Evolutionary conservation across 352 stramenopile species (phyloP), one percentile per base, ranked within the genome.

Genomic region (Pythium dissotocum): DNA sequence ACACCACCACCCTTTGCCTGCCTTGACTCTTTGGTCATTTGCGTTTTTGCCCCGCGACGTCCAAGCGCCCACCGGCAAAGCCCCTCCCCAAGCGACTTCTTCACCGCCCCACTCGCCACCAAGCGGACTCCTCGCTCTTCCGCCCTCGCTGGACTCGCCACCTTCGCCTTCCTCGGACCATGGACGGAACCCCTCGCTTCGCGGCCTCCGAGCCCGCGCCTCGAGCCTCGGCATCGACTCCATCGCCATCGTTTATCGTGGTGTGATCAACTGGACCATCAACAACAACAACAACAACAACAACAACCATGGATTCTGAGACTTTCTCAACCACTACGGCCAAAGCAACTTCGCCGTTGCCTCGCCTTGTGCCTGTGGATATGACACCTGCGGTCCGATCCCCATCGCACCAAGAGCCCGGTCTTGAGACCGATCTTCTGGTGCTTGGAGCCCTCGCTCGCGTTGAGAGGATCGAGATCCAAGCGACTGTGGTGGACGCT

Each of bases 271-370:
- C 36, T 42, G 51, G 9, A n/a, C n/a, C 55, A 61, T 36, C 55
- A 61, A 10, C 55, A 63, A n/a, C 58, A 21, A 56, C 42, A 63
- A n/a, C 58, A 21, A 56, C 42, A 33, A 57, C 42, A 33, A 64
- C 28, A 42, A 56, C 18, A 14, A 32, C 42, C 30, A 64, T 52
- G 44, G 44, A 52, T 2, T 30, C 49, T 35, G 28, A 38, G 58
- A 2, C 10, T 30, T n/a, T n/a, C 13, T 52, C 44, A 24, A 4
- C 44, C 18, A 32, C 6, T 2, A 64, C 26, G 30, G 16, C 49
- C 9, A 18, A 16, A 6, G 55, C 36, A 5, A 35, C 36, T 3
- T 38, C 51, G 6, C 4, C 54, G 24, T 21, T 56, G 42, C 61
- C 61, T 4, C 40, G 38, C 9, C 61, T 67, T 53, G 38, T 48